Evolutionary conservation across 129 eudicot species (phyloP), one percentile per base, ranked within the genome.

Genomic region (Escallonia rubra): DNA sequence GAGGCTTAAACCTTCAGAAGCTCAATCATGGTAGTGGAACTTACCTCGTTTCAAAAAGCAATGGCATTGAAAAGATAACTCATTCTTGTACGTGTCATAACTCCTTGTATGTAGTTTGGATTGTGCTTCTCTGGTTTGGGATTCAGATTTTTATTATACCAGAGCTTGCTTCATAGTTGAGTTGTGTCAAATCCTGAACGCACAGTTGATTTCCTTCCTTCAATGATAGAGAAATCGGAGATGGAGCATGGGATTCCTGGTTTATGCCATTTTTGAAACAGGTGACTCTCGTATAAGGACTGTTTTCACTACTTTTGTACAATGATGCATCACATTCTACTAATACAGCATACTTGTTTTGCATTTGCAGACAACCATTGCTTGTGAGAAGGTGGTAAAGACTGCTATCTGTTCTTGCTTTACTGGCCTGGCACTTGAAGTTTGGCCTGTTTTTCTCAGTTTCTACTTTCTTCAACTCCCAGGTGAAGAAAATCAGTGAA

Each of bases 211-310:
- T 23, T 39, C 52, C 13, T 39, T 12, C 56, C 51, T 54, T 44
- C 39, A 44, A 43, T 52, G 81, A 67, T 76, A 92, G 95, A 41
- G 98, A 92, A 86, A 88, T 91, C 47, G 97, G 97, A 76, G 74
- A 89, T 80, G 98, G 98, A 67, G 86, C 49, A 11, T 76, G 87
- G 90, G 96, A 86, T 82, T 89, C 98, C 8, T 93, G 98, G 96
- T 89, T 90, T 49, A 93, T 83, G 90, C 96, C 98, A 61, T 83
- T 93, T 65, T 51, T 64, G 3, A 72, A 84, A 49, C 96, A 93
- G 92, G 96, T 92, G 46, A 45, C 12, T 16, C 63, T 58, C 52
- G 10, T 60, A 3, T 3, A 34, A 45, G 23, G 7, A 57, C 15
- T 10, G 13, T 8, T 50, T 23, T 23, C 34, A 23, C 34, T 23